Evolutionary conservation across 2,329 filamentous ascomycete genomes (phyloP).

Genomic region (Ophiostoma pallidulum): DNA sequence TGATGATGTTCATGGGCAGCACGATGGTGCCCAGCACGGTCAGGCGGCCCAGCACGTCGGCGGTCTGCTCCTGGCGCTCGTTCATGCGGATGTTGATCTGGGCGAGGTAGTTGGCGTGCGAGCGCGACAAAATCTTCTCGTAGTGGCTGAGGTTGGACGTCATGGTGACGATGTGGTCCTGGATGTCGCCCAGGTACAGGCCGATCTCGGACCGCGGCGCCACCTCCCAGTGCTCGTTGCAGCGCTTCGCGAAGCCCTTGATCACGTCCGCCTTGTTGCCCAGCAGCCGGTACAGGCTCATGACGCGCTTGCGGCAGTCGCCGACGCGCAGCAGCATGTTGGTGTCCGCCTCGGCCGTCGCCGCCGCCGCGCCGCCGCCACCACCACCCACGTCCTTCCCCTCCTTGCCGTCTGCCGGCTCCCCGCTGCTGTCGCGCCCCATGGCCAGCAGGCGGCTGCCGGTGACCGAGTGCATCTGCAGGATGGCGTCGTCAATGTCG

Average conservation of each 20-base stretch:
- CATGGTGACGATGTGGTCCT: constrained; percentile 99
- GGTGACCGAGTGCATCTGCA: constrained; percentile 62
- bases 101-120: constrained; percentile 95
- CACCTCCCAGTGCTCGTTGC: constrained; percentile 96
- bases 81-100: constrained; percentile 99
- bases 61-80: constrained; percentile 90
- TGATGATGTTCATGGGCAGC: constrained; percentile 97
- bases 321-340: constrained; percentile 86
- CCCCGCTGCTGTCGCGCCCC: constrained; percentile 25
- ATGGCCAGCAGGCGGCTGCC: constrained; percentile 20
- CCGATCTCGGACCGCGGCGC: constrained; percentile 92
- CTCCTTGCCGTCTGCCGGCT: neutral
- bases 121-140: constrained; percentile 84
- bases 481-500: constrained; percentile 86
- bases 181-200: constrained; percentile 94
- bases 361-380: constrained; percentile 25
- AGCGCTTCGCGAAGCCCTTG: constrained; percentile 96
- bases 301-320: constrained; percentile 93
- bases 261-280: constrained; percentile 99
- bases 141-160: constrained; percentile 92
- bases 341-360: constrained; percentile 15
- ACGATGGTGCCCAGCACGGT: constrained; percentile 96
- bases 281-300: constrained; percentile 84
- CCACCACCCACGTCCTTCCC: constrained; percentile 28
- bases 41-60: constrained; percentile 86